Conservation (phyloP, 192 early-diverging fungal species). For the Spizellomyces sp. region DNA sequence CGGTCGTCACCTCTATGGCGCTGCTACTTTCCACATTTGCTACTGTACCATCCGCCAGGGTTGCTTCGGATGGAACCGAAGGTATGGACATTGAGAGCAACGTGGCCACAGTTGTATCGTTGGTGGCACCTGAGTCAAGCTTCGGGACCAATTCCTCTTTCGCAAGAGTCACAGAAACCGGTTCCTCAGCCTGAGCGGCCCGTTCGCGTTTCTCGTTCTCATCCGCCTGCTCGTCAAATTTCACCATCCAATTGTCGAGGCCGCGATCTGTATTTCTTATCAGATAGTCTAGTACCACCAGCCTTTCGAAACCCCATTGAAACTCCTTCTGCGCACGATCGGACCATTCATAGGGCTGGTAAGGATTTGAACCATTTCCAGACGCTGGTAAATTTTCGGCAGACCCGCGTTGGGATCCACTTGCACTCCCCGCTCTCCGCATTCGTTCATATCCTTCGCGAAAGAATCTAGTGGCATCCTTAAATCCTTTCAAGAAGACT, state of each 20-base stretch:
- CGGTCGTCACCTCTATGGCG: no score
- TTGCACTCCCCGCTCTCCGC: conserved; percentile 1
- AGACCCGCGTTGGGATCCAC: conserved; percentile 2
- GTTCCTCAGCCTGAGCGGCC: background rate
- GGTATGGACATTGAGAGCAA: no score
- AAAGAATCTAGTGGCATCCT: conserved; percentile 85
- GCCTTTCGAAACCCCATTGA: conserved; percentile 72
- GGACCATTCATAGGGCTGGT: conserved; percentile 47
- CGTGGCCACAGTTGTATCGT: no score
- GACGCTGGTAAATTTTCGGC: conserved; percentile 6
- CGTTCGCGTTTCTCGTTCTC: conserved; percentile 4
- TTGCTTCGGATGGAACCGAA: no score
- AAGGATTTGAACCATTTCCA: background rate
- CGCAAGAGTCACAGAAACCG: no score
- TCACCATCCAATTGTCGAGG: conserved; percentile 83
- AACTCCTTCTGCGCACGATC: conserved; percentile 49
- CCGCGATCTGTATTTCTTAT: conserved; percentile 86
- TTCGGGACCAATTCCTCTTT: no score
- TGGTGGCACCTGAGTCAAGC: no score
- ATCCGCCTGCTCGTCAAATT: conserved; percentile 49
- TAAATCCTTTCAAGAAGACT: conserved; percentile 76
- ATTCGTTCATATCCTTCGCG: conserved; percentile 57
- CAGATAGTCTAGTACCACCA: conserved; percentile 85
- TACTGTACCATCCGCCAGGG: no score
- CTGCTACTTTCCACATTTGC: no score